These are phyloP conservation scores for Pleurotus citrinopileatus DNA, from an alignment of 768 basidiomycete genomes.

Conservation along the genomic window DNA sequence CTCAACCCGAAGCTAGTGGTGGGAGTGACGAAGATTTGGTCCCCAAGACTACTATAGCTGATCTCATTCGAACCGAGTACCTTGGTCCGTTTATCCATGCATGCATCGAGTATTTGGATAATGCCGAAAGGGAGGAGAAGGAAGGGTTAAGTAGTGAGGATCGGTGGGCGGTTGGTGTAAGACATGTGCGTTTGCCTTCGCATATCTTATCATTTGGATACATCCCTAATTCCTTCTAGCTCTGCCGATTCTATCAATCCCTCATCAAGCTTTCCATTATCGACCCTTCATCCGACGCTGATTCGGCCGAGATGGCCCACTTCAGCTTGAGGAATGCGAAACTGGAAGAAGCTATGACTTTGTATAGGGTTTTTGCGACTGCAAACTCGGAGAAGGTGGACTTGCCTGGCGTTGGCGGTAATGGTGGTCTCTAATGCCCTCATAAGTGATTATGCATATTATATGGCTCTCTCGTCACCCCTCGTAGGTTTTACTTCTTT, in stretches of 20 bases:
- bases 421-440: no score
- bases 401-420: no score
- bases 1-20: conserved; percentile 29
- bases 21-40: conserved; percentile 18
- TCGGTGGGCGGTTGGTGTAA: conserved; percentile 67
- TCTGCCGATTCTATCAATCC: conserved; percentile 75
- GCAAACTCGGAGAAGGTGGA: conserved; percentile 17
- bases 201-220: conserved; percentile 1
- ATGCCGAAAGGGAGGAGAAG: conserved; percentile 64
- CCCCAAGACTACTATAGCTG: conserved; percentile 52
- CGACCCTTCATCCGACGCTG: conserved; percentile 59
- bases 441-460: no score
- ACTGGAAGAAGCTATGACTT: conserved; percentile 72
- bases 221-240: conserved; percentile 32
- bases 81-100: conserved; percentile 73
- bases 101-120: conserved; percentile 66
- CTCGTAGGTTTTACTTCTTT: no score
- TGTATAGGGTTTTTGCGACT: conserved; percentile 63
- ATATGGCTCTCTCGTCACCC: no score
- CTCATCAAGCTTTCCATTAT: conserved; percentile 66
- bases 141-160: conserved; percentile 72
- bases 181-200: conserved; percentile 49
- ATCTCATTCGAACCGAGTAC: conserved; percentile 60
- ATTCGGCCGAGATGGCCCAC: conserved; percentile 75
- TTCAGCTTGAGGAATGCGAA: conserved; percentile 71